phyloP scores from a whole-genome alignment of 345 rosid genomes.

The Punica granatum region DNA sequence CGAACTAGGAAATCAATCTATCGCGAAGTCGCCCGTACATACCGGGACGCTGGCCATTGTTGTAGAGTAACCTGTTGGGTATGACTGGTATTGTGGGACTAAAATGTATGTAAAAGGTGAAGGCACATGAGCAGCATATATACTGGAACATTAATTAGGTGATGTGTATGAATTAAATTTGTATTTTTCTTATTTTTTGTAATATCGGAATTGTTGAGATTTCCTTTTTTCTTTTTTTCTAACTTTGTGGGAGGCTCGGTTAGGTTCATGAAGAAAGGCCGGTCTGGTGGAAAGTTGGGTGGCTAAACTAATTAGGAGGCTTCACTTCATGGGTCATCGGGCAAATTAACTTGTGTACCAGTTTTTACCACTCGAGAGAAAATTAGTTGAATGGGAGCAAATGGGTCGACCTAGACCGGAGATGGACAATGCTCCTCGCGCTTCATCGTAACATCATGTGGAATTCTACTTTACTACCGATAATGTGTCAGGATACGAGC shows the following conservation, averaged over 20 bases:
- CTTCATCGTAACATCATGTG: no score
- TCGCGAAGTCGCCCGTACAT: not conserved
- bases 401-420: not conserved
- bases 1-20: not conserved
- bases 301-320: not conserved
- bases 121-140: not conserved
- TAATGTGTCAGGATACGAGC: no score
- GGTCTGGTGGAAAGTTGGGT: not conserved
- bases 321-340: no score
- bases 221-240: not conserved
- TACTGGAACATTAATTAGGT: not conserved
- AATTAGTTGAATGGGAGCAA: not conserved
- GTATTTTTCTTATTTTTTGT: not conserved
- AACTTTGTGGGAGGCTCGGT: no score
- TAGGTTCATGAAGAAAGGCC: not conserved
- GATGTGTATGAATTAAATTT: not conserved
- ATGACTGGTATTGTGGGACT: not conserved
- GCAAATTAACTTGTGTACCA: no score
- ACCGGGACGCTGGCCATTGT: constrained; percentile 17
- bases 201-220: not conserved
- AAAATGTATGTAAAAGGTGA: not conserved
- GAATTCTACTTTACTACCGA: no score
- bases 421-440: no score
- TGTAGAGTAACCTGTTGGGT: not conserved
- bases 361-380: not conserved